A percentile compares a stretch with the other conserved stretches of the same genome.
phyloP scores from a whole-genome alignment of 306 rosid genomes.

The Senna siamea region DNA sequence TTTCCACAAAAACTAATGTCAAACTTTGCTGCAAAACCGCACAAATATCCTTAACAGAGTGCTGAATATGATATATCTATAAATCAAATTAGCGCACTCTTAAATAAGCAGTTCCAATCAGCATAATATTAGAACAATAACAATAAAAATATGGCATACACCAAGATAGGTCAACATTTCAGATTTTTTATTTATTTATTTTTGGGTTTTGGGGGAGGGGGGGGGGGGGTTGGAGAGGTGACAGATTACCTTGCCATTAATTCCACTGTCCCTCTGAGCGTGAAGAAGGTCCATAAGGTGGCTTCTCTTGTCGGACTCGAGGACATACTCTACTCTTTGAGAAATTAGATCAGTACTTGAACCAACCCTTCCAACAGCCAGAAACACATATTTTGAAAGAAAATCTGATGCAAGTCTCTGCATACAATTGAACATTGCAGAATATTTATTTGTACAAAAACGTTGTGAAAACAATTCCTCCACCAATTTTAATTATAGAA shows the following conservation, averaged over 20 bases:
- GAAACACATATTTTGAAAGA: conserved; percentile 80
- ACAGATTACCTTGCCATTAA: conserved; percentile 81
- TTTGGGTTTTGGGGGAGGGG: too few relatives aligned
- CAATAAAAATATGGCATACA: conserved; percentile 1
- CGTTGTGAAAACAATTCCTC: conserved; percentile 8
- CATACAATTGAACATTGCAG: conserved; percentile 38
- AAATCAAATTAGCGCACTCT: conserved; percentile 25
- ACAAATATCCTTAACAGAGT: conserved; percentile 26
- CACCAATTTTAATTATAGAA: conserved; percentile 17
- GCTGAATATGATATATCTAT: conserved; percentile 17
- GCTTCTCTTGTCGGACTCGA: conserved; percentile 90
- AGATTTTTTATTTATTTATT: background rate
- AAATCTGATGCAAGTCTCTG: conserved; percentile 95
- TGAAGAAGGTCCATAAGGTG: conserved; percentile 97
- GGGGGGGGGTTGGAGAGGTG: too few relatives aligned
- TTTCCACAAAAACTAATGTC: conserved; percentile 96
- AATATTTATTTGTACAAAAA: background rate
- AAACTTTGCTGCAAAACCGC: conserved; percentile 75
- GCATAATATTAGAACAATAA: background rate
- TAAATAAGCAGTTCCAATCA: conserved; percentile 1
- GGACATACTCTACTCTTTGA: conserved; percentile 94
- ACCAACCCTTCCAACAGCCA: conserved; percentile 98
- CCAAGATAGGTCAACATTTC: conserved; percentile 26
- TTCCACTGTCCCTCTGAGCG: conserved; percentile 87
- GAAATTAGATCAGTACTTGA: conserved; percentile 93